Evolutionary conservation across 2,329 filamentous ascomycete genomes (phyloP), one percentile per base, ranked within the genome.

Genomic region (Colletotrichum eleusines): DNA sequence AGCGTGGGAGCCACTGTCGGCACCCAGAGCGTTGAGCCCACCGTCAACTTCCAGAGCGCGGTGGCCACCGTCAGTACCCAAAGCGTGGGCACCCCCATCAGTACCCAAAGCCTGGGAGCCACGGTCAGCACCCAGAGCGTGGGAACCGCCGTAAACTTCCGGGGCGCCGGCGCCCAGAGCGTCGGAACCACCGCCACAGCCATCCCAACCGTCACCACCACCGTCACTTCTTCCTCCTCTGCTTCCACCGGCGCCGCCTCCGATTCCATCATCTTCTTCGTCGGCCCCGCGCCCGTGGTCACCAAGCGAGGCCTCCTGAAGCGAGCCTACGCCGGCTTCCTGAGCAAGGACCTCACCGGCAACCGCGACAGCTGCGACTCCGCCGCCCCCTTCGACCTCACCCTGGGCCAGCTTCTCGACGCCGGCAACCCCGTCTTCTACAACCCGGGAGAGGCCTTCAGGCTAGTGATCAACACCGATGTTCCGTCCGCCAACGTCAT

Each of bases 121-220:
- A n/a, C 48, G 3, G 38, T 40, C 38, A 18, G 1, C 38, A 6
- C 6, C 5, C 38, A 2, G 16, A 8, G 33, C 14, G 8, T 33
- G 20, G 33, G 23, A 23, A 18, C 38, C 23, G 3, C 26, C 28
- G 7, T 6, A 18, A 23, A 23, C 11, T 16, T 7, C 48, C 8
- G 2, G 2, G 4, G 23, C 1, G 8, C 5, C 18, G 4, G 33
- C 6, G 26, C 7, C 35, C 5, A 4, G 1, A 4, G 23, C 1
- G 4, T 9, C 26, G 11, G 23, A 42, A 8, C 18, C 28, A 40
- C 23, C 9, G 9, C 8, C 20, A 3, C 31, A 14, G 20, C 26
- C n/a, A n/a, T 18, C 35, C 16, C 40, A 2, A 31, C 55, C 11
- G 23, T 12, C 14, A 44, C 55, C 18, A n/a, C 60, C 14, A 20